Percentiles rank a stretch among this genome's conserved stretches.
phyloP scores from a whole-genome alignment of 192 early-diverging fungal species.

The Podila verticillata region DNA sequence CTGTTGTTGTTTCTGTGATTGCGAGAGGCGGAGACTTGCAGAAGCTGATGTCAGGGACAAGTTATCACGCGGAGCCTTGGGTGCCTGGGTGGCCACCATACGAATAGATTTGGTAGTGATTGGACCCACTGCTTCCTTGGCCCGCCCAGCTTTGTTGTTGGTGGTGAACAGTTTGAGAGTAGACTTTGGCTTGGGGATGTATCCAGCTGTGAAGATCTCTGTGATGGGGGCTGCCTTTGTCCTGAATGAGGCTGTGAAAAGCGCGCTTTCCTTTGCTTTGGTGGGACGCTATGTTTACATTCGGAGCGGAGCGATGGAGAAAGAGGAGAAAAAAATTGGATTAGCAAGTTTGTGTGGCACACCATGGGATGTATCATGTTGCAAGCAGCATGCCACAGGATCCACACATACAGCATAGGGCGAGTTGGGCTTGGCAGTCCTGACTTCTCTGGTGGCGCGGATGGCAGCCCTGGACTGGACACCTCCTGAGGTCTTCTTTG shows the following conservation, averaged over 20 bases:
- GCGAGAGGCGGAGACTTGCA: slow-evolving; percentile 19
- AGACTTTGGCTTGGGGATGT: slow-evolving; percentile 34
- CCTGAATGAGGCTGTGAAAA: slow-evolving; percentile 43
- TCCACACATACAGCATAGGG: slow-evolving; percentile 42
- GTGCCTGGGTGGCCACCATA: neutral
- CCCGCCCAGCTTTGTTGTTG: slow-evolving; percentile 18
- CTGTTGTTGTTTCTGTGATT: slow-evolving; percentile 13
- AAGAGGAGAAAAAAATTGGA: neutral
- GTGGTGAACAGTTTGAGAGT: slow-evolving; percentile 40
- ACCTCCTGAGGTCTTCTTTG: slow-evolving; percentile 11
- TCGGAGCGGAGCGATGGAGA: neutral
- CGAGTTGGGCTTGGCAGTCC: slow-evolving; percentile 14
- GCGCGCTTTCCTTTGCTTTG: slow-evolving; percentile 27
- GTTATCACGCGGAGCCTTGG: neutral
- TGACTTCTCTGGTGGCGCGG: slow-evolving; percentile 11
- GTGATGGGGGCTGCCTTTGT: slow-evolving; percentile 36
- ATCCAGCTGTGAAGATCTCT: slow-evolving; percentile 46
- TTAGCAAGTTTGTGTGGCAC: neutral
- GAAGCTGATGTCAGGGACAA: slow-evolving; percentile 17
- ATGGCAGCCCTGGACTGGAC: slow-evolving; percentile 16
- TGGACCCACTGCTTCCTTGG: slow-evolving; percentile 1
- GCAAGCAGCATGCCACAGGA: neutral
- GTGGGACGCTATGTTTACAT: neutral
- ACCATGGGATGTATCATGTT: neutral
- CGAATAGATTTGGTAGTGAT: slow-evolving; percentile 1